Evolutionary conservation across 352 stramenopile genomes (phyloP), one percentile per base, ranked within the genome.

Genomic region (Peronospora destructor): DNA sequence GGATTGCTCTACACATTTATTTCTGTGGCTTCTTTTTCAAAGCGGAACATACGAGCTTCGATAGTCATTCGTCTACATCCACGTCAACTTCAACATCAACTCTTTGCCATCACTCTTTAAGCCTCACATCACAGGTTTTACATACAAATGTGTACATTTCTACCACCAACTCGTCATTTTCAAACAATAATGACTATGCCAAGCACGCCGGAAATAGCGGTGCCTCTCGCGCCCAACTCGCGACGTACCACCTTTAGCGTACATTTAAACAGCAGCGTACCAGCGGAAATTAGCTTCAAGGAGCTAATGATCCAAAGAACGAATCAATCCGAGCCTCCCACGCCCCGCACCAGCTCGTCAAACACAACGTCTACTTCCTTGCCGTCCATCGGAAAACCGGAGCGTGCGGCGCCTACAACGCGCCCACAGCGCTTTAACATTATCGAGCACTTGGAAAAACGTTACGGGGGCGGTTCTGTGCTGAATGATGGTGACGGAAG

Each of bases 381-480:
- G 34, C 28, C 33, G 10, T 17, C 36, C 0, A 41, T 34, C 1
- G 32, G 19, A 4, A 49, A 45, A 39, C 9, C 35, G 2, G 26
- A 25, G 48, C 25, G 4, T 9, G n/a, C 26, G 10, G 4, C 17
- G 10, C 16, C 41, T 4, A 4, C 12, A 7, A 32, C 42, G 32
- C 45, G 45, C 12, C 43, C 52, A 19, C 69, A 87, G 59, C 76
- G 78, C 19, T 93, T 85, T 49, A 86, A 88, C 48, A 93, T 93
- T 61, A 93, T 93, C 43, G 83, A 93, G 47, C 74, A 82, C 14
- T 59, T 93, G 17, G 83, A 93, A 55, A 90, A 93, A 48, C 76
- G 83, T 2, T 93, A 93, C 40, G 83, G 83, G 25, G 64, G 75
- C 14, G 83, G 83, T 5, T 66, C 75, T 1, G 64, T 89, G 45